Evolutionary conservation across 805 yeast species (phyloP), one percentile per base, ranked within the genome.

Genomic region (Candida manassasensis): DNA sequence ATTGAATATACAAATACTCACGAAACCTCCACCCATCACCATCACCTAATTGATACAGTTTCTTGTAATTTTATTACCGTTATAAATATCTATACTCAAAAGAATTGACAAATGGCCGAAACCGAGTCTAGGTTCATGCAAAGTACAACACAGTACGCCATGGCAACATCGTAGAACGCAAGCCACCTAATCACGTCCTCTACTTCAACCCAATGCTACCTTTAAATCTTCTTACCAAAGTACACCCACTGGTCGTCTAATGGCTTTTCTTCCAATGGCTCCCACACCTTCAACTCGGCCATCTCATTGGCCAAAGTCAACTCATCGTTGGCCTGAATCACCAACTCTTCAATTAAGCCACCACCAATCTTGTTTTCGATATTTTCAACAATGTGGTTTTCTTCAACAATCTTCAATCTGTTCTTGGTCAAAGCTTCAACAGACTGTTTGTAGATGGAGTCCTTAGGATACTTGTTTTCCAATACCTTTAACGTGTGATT

Each of bases 271-370:
- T 77, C 85, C 40, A 85, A 72, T 43, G 79, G 84, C 49, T 82
- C 88, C 95, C 95, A 86, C 26, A 58, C 57, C 58, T 81, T 79
- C 73, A 81, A 74, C 43, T 71, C 75, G 33, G 81, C 80, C 69
- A 86, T 65, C 55, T 79, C 72, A 50, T 75, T 64, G 32, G 84
- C 80, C 48, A 86, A 71, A 37, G 69, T 71, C 49, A 76, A 75
- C 63, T 86, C 95, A 40, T 84, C 93, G 48, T 79, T 74, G 11
- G 95, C 95, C 66, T 86, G 95, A 40, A 84, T 70, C 37, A 86
- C 53, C 39, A 86, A 63, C 66, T 86, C 95, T 63, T 86, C 95
- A 43, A 85, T 79, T 50, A 86, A 73, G 2, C 95, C 95, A 43
- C 81, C 78, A 13, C 94, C 94, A 44, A 86, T 81, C 55, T 77